These are phyloP conservation scores for Xylariaceae sp. DNA, from an alignment of 2,329 filamentous ascomycete genomes.

Conservation along the genomic window DNA sequence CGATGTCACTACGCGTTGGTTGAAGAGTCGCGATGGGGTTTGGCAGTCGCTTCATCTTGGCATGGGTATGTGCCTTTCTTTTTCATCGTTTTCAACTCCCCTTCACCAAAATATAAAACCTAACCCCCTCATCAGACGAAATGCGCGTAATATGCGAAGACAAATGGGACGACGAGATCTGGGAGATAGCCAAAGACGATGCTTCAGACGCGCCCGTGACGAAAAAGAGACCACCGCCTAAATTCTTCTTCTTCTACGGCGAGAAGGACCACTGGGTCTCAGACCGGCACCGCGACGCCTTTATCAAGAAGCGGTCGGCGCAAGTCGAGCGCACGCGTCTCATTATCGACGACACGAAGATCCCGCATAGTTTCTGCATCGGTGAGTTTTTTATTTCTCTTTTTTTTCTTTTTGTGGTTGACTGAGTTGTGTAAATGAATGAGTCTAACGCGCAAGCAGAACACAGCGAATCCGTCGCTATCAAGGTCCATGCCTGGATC, in stretches of 20 bases:
- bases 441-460: slow-evolving; percentile 26
- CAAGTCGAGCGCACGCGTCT: slow-evolving; percentile 41
- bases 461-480: slow-evolving; percentile 45
- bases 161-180: slow-evolving; percentile 54
- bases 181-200: slow-evolving; percentile 41
- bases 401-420: no score
- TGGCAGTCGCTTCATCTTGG: slow-evolving; percentile 56
- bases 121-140: slow-evolving; percentile 38
- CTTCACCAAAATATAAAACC: not conserved
- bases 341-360: slow-evolving; percentile 48
- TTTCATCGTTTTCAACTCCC: no score
- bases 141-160: slow-evolving; percentile 55
- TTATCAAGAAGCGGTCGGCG: slow-evolving; percentile 41
- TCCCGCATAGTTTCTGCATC: slow-evolving; percentile 59
- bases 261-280: slow-evolving; percentile 59
- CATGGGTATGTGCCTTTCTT: slow-evolving; percentile 30
- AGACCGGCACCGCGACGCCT: slow-evolving; percentile 48
- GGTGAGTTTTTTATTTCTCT: slow-evolving; percentile 35
- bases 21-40: slow-evolving; percentile 53
- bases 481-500: slow-evolving; percentile 45
- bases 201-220: slow-evolving; percentile 30
- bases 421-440: not conserved
- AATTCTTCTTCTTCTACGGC: slow-evolving; percentile 57
- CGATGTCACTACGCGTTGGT: slow-evolving; percentile 47
- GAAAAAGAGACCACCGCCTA: slow-evolving; percentile 30